Conservation (phyloP, 2,329 filamentous ascomycete species). For the Colletotrichum nymphaeae region DNA sequence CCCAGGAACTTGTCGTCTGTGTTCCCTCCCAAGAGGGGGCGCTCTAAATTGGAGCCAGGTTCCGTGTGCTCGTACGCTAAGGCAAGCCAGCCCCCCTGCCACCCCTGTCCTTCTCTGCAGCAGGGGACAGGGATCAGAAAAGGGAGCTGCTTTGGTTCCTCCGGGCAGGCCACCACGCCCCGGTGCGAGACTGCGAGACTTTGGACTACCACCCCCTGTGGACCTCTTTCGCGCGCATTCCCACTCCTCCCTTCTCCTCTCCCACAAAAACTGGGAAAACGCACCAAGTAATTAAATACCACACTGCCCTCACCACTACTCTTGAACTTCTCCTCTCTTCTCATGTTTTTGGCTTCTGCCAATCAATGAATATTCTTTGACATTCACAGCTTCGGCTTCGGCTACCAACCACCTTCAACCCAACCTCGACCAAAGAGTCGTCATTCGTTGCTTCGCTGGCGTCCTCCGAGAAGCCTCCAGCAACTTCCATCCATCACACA, state of each 20-base stretch:
- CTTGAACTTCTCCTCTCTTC: conserved; percentile 38
- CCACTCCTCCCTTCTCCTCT: conserved; percentile 16
- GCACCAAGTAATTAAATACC: conserved; percentile 30
- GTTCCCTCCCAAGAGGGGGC: neutral
- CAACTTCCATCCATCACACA: conserved; percentile 40
- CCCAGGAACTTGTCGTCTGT: neutral
- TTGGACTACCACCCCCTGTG: neutral
- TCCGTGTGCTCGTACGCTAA: neutral
- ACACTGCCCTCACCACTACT: conserved; percentile 39
- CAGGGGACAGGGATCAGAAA: conserved; percentile 2
- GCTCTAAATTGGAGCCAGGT: conserved; percentile 17
- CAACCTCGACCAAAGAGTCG: neutral
- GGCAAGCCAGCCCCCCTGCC: conserved; percentile 6
- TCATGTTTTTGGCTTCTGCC: conserved; percentile 51
- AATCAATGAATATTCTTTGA: conserved; percentile 43
- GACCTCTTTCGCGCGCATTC: neutral
- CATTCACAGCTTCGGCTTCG: conserved; percentile 37
- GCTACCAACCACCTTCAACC: conserved; percentile 36
- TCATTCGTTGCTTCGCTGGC: conserved; percentile 38
- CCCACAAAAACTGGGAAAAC: conserved; percentile 22
- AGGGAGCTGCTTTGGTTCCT: neutral
- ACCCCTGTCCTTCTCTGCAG: neutral
- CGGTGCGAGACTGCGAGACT: neutral
- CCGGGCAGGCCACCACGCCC: neutral
- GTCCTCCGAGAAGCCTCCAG: conserved; percentile 42